Conservation (phyloP, 495 filamentous ascomycete genomes). For the Aspergillus homomorphus region DNA sequence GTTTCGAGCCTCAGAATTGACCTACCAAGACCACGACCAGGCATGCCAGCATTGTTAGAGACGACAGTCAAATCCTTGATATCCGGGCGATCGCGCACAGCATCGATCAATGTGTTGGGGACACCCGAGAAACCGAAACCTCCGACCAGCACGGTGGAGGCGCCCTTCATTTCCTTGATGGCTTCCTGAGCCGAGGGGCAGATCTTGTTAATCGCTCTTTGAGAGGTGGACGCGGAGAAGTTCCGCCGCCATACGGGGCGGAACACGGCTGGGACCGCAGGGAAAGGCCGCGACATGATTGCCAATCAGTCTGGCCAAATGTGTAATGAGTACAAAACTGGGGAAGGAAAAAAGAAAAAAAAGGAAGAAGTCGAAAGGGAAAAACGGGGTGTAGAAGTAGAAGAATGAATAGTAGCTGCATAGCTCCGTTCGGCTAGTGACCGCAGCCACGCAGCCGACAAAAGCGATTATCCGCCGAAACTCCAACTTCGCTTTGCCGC, state of each 20-base stretch:
- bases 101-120: conserved; percentile 78
- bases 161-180: conserved; percentile 68
- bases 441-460: conserved; percentile 17
- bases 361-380: conserved; percentile 3
- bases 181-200: conserved; percentile 67
- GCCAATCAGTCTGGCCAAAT: conserved; percentile 6
- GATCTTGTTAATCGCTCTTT: conserved; percentile 73
- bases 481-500: conserved; percentile 16
- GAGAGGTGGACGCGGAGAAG: conserved; percentile 62
- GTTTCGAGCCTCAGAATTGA: not conserved
- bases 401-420: conserved; percentile 8
- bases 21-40: conserved; percentile 66
- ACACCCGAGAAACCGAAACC: conserved; percentile 86
- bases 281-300: conserved; percentile 33
- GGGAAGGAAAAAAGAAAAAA: conserved; percentile 8
- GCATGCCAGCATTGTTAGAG: conserved; percentile 87
- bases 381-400: not conserved
- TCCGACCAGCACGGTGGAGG: conserved; percentile 69
- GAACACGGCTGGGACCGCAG: conserved; percentile 31
- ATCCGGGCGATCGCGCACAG: conserved; percentile 66
- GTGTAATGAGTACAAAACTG: conserved; percentile 9
- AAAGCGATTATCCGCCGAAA: conserved; percentile 22
- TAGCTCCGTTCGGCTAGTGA: conserved; percentile 17
- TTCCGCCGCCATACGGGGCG: conserved; percentile 46
- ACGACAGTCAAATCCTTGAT: conserved; percentile 76